A percentile compares a stretch with the other conserved stretches of the same genome.
phyloP scores from a whole-genome alignment of 257 asterid species.

The Prunella vulgaris region DNA sequence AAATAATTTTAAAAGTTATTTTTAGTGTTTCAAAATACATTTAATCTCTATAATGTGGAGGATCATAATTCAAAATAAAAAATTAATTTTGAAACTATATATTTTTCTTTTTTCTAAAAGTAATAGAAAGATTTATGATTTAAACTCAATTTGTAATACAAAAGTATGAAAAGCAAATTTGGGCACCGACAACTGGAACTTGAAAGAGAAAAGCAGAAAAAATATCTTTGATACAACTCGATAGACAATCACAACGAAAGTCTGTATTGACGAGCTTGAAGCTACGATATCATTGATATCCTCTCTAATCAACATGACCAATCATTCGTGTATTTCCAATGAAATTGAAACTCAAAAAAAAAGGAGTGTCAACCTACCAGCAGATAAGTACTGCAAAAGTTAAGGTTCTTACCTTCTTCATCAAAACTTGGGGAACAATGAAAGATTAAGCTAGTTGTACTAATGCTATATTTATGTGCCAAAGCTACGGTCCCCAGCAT shows the following conservation, averaged over 20 bases:
- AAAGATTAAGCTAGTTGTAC: not conserved
- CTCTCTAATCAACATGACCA: not conserved
- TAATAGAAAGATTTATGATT: too few relatives aligned
- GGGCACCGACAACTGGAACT: not conserved
- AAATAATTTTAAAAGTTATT: too few relatives aligned
- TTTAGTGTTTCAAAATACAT: too few relatives aligned
- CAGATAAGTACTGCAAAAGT: not conserved
- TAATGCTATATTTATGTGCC: conserved; percentile 52
- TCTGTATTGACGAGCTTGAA: not conserved
- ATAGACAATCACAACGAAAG: too few relatives aligned
- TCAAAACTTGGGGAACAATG: conserved; percentile 19
- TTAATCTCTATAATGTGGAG: too few relatives aligned
- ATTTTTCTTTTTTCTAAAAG: too few relatives aligned
- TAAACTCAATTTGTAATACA: too few relatives aligned
- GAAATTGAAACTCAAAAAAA: not conserved
- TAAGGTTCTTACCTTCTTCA: conserved; percentile 13
- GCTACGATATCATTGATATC: not conserved
- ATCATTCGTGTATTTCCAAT: not conserved
- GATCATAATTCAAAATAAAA: too few relatives aligned
- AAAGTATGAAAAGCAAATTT: not conserved
- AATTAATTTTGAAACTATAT: too few relatives aligned
- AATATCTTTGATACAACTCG: not conserved
- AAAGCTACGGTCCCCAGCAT: conserved; percentile 94
- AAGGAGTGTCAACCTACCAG: not conserved
- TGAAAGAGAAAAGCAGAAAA: not conserved